Conservation (phyloP, 148 eudicot genomes). For the Salicornia ramosissima region DNA sequence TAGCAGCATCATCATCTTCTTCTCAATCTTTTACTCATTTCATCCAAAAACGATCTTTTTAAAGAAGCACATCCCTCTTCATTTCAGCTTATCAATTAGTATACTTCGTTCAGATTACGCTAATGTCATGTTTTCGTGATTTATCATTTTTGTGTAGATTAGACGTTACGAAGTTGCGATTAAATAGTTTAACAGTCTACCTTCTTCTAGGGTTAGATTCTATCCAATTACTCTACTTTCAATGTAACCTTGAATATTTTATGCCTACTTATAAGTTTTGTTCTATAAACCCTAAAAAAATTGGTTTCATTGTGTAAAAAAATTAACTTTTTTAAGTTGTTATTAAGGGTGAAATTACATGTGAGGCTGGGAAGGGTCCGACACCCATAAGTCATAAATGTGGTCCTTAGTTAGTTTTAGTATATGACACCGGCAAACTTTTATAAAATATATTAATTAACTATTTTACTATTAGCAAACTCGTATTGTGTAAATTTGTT, state of each 20-base stretch:
- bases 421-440: too few species aligned
- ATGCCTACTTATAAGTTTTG: not conserved
- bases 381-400: too few species aligned
- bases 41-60: slow-evolving; percentile 8
- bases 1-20: slow-evolving; percentile 22
- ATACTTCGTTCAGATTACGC: not conserved
- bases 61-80: slow-evolving; percentile 8
- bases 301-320: not conserved
- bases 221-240: not conserved
- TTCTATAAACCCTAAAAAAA: not conserved
- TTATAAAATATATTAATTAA: too few species aligned
- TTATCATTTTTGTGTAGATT: slow-evolving; percentile 32
- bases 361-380: too few species aligned
- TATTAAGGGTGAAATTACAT: too few species aligned
- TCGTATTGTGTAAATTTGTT: too few species aligned
- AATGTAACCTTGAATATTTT: not conserved
- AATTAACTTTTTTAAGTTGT: not conserved
- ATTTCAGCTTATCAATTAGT: not conserved
- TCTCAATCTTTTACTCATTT: slow-evolving; percentile 8
- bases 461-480: too few species aligned
- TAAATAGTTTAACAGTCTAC: slow-evolving; percentile 56
- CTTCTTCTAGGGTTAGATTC: slow-evolving; percentile 47
- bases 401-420: too few species aligned
- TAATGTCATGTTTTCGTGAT: not conserved
- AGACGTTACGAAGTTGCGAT: slow-evolving; percentile 64